Evolutionary conservation across 805 yeast genomes (phyloP).

Genomic region (Myxozyma nipponensis): DNA sequence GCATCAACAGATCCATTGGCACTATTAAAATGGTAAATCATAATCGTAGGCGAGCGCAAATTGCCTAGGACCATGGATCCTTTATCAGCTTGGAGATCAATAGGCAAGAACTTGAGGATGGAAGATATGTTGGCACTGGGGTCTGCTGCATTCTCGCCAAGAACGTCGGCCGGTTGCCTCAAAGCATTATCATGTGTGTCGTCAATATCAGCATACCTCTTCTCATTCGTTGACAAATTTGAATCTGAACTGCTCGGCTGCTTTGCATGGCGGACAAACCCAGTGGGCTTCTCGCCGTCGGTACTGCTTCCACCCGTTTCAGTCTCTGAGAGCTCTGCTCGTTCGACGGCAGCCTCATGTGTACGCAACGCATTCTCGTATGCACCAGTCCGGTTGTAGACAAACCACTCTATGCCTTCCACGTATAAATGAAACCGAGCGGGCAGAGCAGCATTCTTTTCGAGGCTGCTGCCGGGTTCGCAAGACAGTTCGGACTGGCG

Average conservation of each 20-base stretch:
- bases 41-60: constrained; percentile 64
- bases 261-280: background rate
- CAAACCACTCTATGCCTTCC: constrained; percentile 78
- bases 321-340: background rate
- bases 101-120: constrained; percentile 49
- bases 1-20: constrained; percentile 59
- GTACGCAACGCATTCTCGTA: constrained; percentile 59
- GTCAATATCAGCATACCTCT: background rate
- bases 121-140: constrained; percentile 11
- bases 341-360: constrained; percentile 26
- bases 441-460: constrained; percentile 47
- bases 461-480: constrained; percentile 14
- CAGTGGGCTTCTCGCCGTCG: background rate
- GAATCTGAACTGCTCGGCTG: background rate
- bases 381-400: constrained; percentile 74
- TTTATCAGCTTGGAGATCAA: constrained; percentile 54
- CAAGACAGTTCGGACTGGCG: constrained; percentile 34
- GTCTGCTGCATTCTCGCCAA: background rate
- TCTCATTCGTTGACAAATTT: background rate
- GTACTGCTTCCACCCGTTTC: background rate
- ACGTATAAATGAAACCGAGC: constrained; percentile 54
- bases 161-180: background rate
- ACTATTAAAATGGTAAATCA: constrained; percentile 56
- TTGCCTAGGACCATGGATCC: constrained; percentile 82
- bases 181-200: background rate